Evolutionary conservation across 805 yeast species (phyloP), one percentile per base, ranked within the genome.

Genomic region (Candida sithepensis): DNA sequence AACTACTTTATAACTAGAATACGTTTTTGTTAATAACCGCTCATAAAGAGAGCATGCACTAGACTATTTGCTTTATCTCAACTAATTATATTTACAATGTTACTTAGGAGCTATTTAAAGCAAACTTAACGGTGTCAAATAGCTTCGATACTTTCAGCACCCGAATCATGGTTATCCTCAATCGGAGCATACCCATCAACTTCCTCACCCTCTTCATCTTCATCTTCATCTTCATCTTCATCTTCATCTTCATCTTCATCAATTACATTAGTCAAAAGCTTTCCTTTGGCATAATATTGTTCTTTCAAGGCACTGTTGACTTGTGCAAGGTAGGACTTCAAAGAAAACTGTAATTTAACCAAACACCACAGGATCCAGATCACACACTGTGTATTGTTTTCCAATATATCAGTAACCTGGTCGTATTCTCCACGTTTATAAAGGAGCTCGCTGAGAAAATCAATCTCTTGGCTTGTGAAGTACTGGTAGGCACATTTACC

Each of bases 261-360:
- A 20, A 49, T 55, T 22, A 50, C 52, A 39, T 62, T 63, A 2
- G 59, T 47, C 36, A 63, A 50, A 12, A 60, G 48, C 37, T 53
- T 58, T 4, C 58, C 60, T 38, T 50, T 57, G 18, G 60, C 57
- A 49, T 63, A 63, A 36, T 53, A 55, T 45, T 58, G 60, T 14
- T 57, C 63, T 51, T 56, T 63, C 43, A 59, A 46, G n/a, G 52
- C 42, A 16, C 44, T 46, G 44, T 52, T 54, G n/a, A 53, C 34
- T 10, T 30, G 40, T 2, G 42, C 32, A 12, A 55, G 39, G 41
- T 53, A 51, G 9, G 26, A 19, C 4, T 21, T 28, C 20, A 41
- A 39, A 6, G 46, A 21, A 8, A 42, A 32, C 12, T 39, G 13
- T 12, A 49, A 28, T 23, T 36, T 39, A 7, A 20, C 22, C 28